Evolutionary conservation across 345 rosid species (phyloP).

Genomic region (Aethionema arabicum): DNA sequence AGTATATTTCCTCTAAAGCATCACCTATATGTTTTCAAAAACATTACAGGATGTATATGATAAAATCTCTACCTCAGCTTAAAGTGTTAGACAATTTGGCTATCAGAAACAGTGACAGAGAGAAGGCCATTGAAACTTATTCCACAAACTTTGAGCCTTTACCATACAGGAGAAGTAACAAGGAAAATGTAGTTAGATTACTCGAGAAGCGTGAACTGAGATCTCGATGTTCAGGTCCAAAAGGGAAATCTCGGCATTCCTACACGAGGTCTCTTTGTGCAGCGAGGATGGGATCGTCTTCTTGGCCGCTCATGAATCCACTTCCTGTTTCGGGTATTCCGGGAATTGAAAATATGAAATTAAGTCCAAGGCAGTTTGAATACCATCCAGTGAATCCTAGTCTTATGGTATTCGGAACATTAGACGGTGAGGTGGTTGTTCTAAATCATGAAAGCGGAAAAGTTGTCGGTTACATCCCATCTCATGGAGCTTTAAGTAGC

Average conservation of each 20-base stretch:
- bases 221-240: conserved; percentile 38
- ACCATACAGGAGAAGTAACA: conserved; percentile 68
- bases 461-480: conserved; percentile 67
- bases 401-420: conserved; percentile 86
- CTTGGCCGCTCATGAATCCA: conserved; percentile 75
- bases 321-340: conserved; percentile 50
- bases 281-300: conserved; percentile 79
- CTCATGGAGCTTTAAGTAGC: conserved; percentile 70
- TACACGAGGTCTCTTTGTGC: conserved; percentile 83
- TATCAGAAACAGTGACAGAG: conserved; percentile 68
- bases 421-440: conserved; percentile 90
- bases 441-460: conserved; percentile 86
- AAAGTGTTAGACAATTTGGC: conserved; percentile 71
- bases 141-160: conserved; percentile 68
- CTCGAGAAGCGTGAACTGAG: conserved; percentile 74
- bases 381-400: conserved; percentile 79
- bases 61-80: conserved; percentile 74
- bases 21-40: conserved; percentile 89
- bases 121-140: conserved; percentile 53
- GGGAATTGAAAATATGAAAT: conserved; percentile 45
- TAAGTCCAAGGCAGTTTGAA: conserved; percentile 95
- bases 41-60: conserved; percentile 82
- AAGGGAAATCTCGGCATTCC: conserved; percentile 52
- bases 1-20: conserved; percentile 57
- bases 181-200: conserved; percentile 68